A percentile compares a stretch with the other conserved stretches of the same genome.
phyloP scores from a whole-genome alignment of 805 yeast genomes.

The Metschnikowia anglica region DNA sequence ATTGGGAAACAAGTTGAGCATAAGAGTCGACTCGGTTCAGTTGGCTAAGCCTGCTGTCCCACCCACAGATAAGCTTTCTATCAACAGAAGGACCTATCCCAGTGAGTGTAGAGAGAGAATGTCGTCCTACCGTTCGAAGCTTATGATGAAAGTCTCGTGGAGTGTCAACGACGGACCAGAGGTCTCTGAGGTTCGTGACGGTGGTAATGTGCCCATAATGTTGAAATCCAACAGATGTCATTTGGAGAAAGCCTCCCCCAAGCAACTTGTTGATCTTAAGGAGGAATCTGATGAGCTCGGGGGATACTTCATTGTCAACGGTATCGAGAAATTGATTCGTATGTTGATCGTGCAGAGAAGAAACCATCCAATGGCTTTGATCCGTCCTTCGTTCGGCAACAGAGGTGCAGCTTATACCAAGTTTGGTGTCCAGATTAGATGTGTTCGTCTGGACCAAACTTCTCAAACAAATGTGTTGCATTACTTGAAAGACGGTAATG shows the following conservation, averaged over 20 bases:
- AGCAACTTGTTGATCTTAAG: conserved; percentile 68
- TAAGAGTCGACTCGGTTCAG: conserved; percentile 88
- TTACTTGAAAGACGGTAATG: conserved; percentile 92
- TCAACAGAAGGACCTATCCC: conserved; percentile 79
- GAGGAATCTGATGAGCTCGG: conserved; percentile 97
- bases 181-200: conserved; percentile 77
- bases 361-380: conserved; percentile 96
- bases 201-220: conserved; percentile 91
- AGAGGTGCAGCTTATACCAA: conserved; percentile 90
- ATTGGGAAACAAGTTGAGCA: conserved; percentile 79
- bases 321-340: conserved; percentile 93
- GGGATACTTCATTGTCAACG: conserved; percentile 93
- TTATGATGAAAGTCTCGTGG: conserved; percentile 80
- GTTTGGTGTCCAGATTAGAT: conserved; percentile 91
- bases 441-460: conserved; percentile 94
- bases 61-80: conserved; percentile 65
- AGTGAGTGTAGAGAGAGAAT: conserved; percentile 84
- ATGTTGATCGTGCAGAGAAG: conserved; percentile 98
- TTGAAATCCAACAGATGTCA: conserved; percentile 89
- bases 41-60: conserved; percentile 81
- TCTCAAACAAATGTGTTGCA: conserved; percentile 98
- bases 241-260: conserved; percentile 77
- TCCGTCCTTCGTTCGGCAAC: conserved; percentile 90
- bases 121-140: conserved; percentile 74
- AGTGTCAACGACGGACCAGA: conserved; percentile 86